Base-by-base conservation (phyloP, 106 monocot species). In the Phalaenopsis equestris region DNA sequence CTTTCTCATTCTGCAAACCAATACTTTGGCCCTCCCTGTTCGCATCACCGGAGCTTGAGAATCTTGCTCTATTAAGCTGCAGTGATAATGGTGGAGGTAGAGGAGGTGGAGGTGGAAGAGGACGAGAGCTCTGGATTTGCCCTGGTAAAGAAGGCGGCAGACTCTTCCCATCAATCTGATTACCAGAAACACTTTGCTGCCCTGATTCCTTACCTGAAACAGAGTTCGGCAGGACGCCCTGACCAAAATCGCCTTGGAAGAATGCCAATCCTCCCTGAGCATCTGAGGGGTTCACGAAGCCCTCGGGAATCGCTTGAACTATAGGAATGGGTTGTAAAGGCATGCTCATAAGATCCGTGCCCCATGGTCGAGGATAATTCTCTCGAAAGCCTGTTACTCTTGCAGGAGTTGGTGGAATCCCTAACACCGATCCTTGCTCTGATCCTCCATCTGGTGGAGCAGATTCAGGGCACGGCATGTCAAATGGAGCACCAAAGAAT, bases 351-450 rank as follows among this genome's bases (percentile, higher is more conserved):
- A 85, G 52, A 7, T 87, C 91, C 75, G 86, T 84, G 3, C 79
- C 85, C 93, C 90, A 92, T 55, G 84, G 83, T 2, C 82, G 86
- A n/a, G 86, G 70, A 55, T 72, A 79, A 23, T 73, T 82, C 23
- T 87, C 87, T 3, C 79, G 70, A 83, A 91, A 87, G 38, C 75
- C 64, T 77, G 87, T 42, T 21, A 46, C 12, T 2, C 83, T 79
- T 70, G 86, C 42, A 56, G 86, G 80, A 23, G 79, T 42, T 2
- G 86, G 88, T 52, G 87, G 90, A 56, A 87, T 81, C 8, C 88
- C 89, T 55, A 92, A 38, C 14, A 90, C 67, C 2, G 96, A 91
- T 55, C 79, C 89, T 42, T 89, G 93, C 5, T 84, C 93, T 3
- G 78, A 73, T 41, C 83, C 86, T 42, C 61, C 75, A 8, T 86